phyloP scores from a whole-genome alignment of 192 early-diverging fungal genomes.

The Coemansia nantahalensis region DNA sequence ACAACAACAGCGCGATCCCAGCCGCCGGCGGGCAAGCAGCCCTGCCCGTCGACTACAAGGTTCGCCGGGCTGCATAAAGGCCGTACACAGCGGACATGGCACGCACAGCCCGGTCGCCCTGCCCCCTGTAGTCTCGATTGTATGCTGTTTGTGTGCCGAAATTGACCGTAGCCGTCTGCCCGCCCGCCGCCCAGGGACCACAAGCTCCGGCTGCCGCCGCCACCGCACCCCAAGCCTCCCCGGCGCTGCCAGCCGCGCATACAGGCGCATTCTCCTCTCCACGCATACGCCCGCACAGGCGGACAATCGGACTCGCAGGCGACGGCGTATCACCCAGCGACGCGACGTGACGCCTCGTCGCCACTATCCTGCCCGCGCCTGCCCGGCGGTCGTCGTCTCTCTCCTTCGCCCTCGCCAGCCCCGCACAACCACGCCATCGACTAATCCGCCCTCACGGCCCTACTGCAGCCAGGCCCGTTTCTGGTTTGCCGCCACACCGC shows the following conservation, averaged over 20 bases:
- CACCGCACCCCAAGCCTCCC: conserved; percentile 2
- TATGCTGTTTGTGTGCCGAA: no score
- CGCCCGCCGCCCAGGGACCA: no score
- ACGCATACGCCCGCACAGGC: conserved; percentile 9
- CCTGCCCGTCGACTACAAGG: neutral
- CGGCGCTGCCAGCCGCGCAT: conserved; percentile 1
- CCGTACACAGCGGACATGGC: neutral
- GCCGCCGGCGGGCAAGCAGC: no score
- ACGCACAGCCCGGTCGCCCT: neutral
- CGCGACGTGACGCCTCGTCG: conserved; percentile 4
- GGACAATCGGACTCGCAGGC: conserved; percentile 8
- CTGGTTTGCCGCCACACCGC: neutral
- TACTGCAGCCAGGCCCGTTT: no score
- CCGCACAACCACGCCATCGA: no score
- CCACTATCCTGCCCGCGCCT: conserved; percentile 6
- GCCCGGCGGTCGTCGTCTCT: neutral
- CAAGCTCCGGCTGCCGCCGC: no score
- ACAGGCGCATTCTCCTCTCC: conserved; percentile 10
- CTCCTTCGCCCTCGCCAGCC: no score
- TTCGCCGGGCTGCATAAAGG: neutral
- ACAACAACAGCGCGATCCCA: conserved; percentile 6
- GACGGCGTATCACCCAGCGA: conserved; percentile 5
- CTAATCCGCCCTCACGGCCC: no score
- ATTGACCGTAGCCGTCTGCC: no score
- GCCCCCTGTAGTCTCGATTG: no score